Evolutionary conservation across 164 flowering plant species (phyloP).

Genomic region (Macadamia integrifolia): DNA sequence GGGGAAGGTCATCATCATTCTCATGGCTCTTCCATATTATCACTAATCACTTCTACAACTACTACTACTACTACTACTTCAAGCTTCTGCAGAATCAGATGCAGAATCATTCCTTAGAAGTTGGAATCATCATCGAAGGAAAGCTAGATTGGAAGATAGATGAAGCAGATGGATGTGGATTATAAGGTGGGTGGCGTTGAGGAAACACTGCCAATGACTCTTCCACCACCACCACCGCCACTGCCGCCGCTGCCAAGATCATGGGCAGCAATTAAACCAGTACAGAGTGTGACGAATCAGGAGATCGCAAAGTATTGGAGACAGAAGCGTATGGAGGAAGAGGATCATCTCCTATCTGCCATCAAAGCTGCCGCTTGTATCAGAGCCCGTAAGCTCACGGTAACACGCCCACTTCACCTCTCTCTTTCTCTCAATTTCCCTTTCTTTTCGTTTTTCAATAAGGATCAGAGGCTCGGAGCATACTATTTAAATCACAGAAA

Average conservation of each 20-base stretch:
- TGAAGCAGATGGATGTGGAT: slow-evolving; percentile 15
- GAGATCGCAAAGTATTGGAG: slow-evolving; percentile 74
- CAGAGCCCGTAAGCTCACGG: slow-evolving; percentile 54
- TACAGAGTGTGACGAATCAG: slow-evolving; percentile 48
- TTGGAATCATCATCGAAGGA: neutral
- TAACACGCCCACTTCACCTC: slow-evolving; percentile 17
- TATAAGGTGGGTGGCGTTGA: slow-evolving; percentile 3
- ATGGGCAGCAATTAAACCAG: slow-evolving; percentile 5
- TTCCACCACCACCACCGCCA: slow-evolving; percentile 14
- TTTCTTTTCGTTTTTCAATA: too few species aligned
- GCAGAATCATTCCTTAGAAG: too few species aligned
- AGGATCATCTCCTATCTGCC: slow-evolving; percentile 74
- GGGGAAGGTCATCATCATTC: too few species aligned
- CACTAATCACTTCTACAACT: too few species aligned
- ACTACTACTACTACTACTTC: too few species aligned
- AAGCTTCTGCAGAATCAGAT: too few species aligned
- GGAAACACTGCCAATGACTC: slow-evolving; percentile 5
- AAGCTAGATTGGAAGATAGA: neutral
- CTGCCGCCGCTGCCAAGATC: slow-evolving; percentile 20
- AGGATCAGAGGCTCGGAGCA: too few species aligned
- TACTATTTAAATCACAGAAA: too few species aligned
- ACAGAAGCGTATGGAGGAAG: slow-evolving; percentile 55
- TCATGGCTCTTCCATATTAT: too few species aligned
- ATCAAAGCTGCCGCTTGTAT: slow-evolving; percentile 75
- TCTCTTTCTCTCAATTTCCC: too few species aligned